phyloP scores from a whole-genome alignment of 2,329 filamentous ascomycete genomes.

The Aspergillus candidus region DNA sequence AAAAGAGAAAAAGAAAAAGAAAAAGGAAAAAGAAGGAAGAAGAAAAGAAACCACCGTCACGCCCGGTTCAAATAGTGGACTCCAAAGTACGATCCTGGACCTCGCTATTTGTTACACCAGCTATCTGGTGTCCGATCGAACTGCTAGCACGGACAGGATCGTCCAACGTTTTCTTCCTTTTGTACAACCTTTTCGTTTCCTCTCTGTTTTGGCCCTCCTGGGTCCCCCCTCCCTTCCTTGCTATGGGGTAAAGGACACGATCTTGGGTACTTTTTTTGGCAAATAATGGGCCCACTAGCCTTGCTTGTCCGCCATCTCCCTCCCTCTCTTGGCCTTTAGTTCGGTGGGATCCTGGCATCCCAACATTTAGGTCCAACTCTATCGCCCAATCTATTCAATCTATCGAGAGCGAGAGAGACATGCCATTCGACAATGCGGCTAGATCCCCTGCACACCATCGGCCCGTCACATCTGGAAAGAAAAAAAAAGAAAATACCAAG shows the following conservation, averaged over 20 bases:
- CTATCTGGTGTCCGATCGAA: conserved; percentile 10
- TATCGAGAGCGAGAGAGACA: conserved; percentile 16
- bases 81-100: not conserved
- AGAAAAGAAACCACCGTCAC: conserved; percentile 2
- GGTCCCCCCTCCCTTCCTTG: conserved; percentile 2
- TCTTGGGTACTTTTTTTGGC: conserved; percentile 1
- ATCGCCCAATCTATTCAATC: conserved; percentile 19
- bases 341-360: conserved; percentile 11
- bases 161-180: conserved; percentile 10
- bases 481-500: no score
- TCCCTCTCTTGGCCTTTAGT: conserved; percentile 6
- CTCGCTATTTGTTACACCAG: conserved; percentile 6
- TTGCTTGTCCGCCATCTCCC: conserved; percentile 9
- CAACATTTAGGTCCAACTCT: conserved; percentile 18
- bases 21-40: not conserved
- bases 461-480: conserved; percentile 6
- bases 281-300: conserved; percentile 12
- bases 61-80: conserved; percentile 8
- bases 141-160: conserved; percentile 15
- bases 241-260: no score
- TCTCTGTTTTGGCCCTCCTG: conserved; percentile 3
- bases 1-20: not conserved
- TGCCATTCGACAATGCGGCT: conserved; percentile 12
- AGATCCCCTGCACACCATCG: conserved; percentile 5
- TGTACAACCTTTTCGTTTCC: not conserved